phyloP scores from a whole-genome alignment of 768 basidiomycete genomes.

The Jaapia argillacea region DNA sequence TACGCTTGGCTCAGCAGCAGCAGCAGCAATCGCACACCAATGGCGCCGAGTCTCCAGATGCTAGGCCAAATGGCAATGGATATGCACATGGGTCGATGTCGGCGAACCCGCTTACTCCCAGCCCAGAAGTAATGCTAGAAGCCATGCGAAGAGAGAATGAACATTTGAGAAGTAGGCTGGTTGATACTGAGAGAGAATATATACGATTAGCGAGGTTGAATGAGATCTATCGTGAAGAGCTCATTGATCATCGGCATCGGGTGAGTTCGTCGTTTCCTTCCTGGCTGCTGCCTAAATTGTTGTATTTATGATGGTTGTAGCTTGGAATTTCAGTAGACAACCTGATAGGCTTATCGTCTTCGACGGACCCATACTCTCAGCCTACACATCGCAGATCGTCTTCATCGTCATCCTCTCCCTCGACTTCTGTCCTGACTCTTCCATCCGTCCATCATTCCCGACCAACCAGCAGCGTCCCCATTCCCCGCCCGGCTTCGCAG shows the following conservation, averaged over 20 bases:
- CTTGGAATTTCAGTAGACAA: constrained; percentile 71
- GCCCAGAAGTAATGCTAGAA: constrained; percentile 55
- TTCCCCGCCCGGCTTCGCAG: constrained; percentile 62
- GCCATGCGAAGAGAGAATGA: constrained; percentile 77
- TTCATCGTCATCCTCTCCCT: constrained; percentile 34
- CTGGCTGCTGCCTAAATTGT: background rate
- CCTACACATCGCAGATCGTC: constrained; percentile 51
- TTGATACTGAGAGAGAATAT: constrained; percentile 71
- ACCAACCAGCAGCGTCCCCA: constrained; percentile 52
- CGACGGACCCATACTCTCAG: constrained; percentile 60
- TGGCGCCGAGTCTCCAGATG: constrained; percentile 14
- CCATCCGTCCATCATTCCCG: constrained; percentile 18
- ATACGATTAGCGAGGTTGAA: constrained; percentile 66
- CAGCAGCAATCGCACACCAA: constrained; percentile 22
- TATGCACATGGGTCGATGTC: constrained; percentile 9
- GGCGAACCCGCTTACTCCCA: constrained; percentile 24
- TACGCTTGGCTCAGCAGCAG: constrained; percentile 52
- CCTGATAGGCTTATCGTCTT: constrained; percentile 54
- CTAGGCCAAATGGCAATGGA: constrained; percentile 6
- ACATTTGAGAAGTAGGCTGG: constrained; percentile 51
- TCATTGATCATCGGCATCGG: constrained; percentile 66
- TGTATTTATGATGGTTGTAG: constrained; percentile 24
- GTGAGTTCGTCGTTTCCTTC: constrained; percentile 33
- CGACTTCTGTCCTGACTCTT: constrained; percentile 30
- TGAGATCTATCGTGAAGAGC: constrained; percentile 77